Evolutionary conservation across 208 protist genomes (phyloP).

Genomic region (Trichomonas gallinae): DNA sequence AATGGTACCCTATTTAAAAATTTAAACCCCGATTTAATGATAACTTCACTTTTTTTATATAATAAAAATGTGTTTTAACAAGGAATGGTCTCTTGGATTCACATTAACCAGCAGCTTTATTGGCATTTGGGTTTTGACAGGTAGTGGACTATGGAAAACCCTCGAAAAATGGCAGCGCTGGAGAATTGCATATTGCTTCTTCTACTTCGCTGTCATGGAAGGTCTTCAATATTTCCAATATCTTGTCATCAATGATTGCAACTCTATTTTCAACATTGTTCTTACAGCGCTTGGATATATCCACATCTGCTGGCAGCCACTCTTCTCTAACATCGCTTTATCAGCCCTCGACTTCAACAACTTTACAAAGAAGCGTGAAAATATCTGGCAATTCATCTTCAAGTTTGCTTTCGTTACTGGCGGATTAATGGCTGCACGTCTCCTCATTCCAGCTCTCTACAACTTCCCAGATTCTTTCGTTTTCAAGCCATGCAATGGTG

Average conservation of each 20-base stretch:
- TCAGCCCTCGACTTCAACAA: background rate
- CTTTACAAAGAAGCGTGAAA: background rate
- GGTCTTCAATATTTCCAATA: background rate
- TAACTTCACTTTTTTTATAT: too few species aligned
- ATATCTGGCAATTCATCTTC: background rate
- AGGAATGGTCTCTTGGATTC: background rate
- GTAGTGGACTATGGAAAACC: background rate
- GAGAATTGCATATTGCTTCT: background rate
- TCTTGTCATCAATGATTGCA: background rate
- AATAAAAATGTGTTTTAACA: conserved; percentile 9
- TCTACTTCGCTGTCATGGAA: background rate
- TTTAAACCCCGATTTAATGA: too few species aligned
- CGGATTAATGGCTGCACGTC: background rate
- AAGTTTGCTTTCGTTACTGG: background rate
- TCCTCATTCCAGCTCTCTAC: background rate
- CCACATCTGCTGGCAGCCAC: background rate
- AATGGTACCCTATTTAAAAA: too few species aligned
- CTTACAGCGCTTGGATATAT: background rate
- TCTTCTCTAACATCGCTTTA: background rate
- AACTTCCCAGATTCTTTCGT: background rate
- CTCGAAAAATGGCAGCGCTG: background rate
- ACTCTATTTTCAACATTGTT: background rate
- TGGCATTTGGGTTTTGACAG: background rate
- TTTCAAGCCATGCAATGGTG: background rate
- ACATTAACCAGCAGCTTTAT: background rate